These are phyloP conservation scores for Suillus americanus DNA, from an alignment of 768 basidiomycete genomes.

Conservation along the genomic window DNA sequence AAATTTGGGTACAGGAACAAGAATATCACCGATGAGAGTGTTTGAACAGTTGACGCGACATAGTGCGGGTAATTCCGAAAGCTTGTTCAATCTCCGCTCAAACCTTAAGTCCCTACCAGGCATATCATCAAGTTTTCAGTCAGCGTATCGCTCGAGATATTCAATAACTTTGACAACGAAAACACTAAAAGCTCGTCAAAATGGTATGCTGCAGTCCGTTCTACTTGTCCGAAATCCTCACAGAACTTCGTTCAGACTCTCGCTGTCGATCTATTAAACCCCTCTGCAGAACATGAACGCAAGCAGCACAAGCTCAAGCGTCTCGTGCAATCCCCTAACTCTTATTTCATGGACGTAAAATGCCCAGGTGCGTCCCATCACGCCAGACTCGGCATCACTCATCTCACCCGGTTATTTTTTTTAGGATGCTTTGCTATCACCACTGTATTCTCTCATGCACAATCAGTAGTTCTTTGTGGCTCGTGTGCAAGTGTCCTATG, in stretches of 20 bases:
- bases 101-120: slow-evolving; percentile 1
- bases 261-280: slow-evolving; percentile 97
- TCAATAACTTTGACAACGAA: background rate
- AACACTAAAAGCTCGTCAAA: background rate
- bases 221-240: background rate
- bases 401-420: slow-evolving; percentile 1
- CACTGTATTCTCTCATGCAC: slow-evolving; percentile 99
- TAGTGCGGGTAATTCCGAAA: background rate
- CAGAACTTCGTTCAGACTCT: slow-evolving; percentile 65
- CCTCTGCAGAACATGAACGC: slow-evolving; percentile 81
- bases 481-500: slow-evolving; percentile 93
- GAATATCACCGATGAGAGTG: too few species aligned
- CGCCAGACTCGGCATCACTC: too few species aligned
- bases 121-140: slow-evolving; percentile 1
- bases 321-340: slow-evolving; percentile 97
- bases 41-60: too few species aligned
- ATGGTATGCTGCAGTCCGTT: background rate
- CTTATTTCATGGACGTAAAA: slow-evolving; percentile 99
- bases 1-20: background rate
- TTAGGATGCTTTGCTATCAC: slow-evolving; percentile 94
- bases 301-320: slow-evolving; percentile 99
- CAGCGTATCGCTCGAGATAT: background rate
- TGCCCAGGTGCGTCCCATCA: slow-evolving; percentile 75
- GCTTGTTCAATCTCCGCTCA: background rate
- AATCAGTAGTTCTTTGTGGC: slow-evolving; percentile 93